phyloP scores from a whole-genome alignment of 805 yeast genomes.

The Hanseniaspora jakobsenii region DNA sequence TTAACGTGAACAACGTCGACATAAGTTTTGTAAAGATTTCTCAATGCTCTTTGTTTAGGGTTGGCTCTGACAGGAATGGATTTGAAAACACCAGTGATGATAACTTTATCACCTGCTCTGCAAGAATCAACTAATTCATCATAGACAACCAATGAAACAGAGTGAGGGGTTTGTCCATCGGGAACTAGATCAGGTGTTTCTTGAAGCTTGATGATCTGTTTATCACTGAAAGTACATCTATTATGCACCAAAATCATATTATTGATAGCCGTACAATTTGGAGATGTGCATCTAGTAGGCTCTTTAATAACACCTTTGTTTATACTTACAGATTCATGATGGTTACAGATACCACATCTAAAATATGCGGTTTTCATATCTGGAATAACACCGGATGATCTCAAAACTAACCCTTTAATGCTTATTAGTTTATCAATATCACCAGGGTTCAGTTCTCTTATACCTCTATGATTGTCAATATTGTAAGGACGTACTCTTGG shows the following conservation, averaged over 20 bases:
- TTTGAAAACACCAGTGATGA: slow-evolving; percentile 89
- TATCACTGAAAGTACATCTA: slow-evolving; percentile 85
- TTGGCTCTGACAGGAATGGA: slow-evolving; percentile 85
- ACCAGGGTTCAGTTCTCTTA: slow-evolving; percentile 86
- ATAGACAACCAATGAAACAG: slow-evolving; percentile 83
- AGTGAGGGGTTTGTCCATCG: slow-evolving; percentile 97
- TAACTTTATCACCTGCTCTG: slow-evolving; percentile 92
- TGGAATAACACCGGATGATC: slow-evolving; percentile 86
- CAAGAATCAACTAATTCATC: slow-evolving; percentile 92
- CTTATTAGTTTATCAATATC: slow-evolving; percentile 89
- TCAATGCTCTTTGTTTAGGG: slow-evolving; percentile 70
- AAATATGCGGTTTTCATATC: slow-evolving; percentile 97
- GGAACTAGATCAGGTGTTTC: slow-evolving; percentile 95
- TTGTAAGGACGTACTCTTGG: slow-evolving; percentile 87
- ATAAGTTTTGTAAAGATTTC: slow-evolving; percentile 79
- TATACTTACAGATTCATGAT: slow-evolving; percentile 79
- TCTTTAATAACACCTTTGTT: slow-evolving; percentile 91
- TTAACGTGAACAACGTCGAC: slow-evolving; percentile 87
- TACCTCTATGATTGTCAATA: slow-evolving; percentile 58
- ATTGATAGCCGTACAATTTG: slow-evolving; percentile 64
- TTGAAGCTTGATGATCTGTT: slow-evolving; percentile 85
- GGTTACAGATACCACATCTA: slow-evolving; percentile 89
- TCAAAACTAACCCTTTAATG: slow-evolving; percentile 77
- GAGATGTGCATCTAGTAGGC: slow-evolving; percentile 87
- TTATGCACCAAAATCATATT: slow-evolving; percentile 88